Evolutionary conservation across 2,329 filamentous ascomycete species (phyloP), one percentile per base, ranked within the genome.

Genomic region (Microsporum canis): DNA sequence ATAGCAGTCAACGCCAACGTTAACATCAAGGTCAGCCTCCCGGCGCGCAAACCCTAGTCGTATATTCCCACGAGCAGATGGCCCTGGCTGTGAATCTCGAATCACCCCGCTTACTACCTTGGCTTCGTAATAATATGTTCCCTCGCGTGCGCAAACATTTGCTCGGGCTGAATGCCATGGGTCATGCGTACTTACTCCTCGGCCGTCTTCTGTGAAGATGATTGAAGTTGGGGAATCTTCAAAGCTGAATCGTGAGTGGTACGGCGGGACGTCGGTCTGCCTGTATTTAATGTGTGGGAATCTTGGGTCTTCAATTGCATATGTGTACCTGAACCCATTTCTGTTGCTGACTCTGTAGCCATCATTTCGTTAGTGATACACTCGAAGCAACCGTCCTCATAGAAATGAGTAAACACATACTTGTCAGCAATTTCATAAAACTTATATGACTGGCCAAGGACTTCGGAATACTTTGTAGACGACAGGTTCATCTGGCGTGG

Each of bases 71-170:
- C 74, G 69, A 60, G 71, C 65, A 27, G 69, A 67, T 10, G 66
- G 53, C 8, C 61, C 61, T 6, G 69, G 58, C 57, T 68, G 63
- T 10, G 68, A 57, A 17, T 68, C 66, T 27, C 49, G 58, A 51
- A 73, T 66, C 49, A 76, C 70, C 5, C 94, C 94, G 65, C 86
- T 84, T 7, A 91, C 86, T 60, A 99, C 84, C 69, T 88, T 91
- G 73, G 92, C 91, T 75, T 99, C 94, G 80, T 91, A 99, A 73
- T 95, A 99, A 79, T 89, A 90, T 36, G 88, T 84, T 0, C 94
- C 94, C 73, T 97, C 89, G 53, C 94, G 82, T 3, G 91, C 88
- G 29, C 88, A 90, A 0, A 97, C 87, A 68, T 99, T 99, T 10
- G 89, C 91, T 43, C 92, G 84, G 1, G 88, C 87, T 80, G 92